These are phyloP conservation scores for Saturnispora besseyi DNA, from an alignment of 805 yeast genomes.

Conservation along the genomic window DNA sequence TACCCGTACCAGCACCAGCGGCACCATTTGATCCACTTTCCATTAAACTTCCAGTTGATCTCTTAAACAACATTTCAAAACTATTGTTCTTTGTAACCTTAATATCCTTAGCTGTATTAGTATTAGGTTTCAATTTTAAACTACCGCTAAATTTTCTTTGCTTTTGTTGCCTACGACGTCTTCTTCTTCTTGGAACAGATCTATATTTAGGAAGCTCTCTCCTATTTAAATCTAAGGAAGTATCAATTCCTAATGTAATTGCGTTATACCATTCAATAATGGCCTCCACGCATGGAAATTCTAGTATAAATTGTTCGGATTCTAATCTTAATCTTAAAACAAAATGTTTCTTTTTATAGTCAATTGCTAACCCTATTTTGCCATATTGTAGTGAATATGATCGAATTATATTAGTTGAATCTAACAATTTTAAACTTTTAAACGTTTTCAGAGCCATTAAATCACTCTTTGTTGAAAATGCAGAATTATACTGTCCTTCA, in stretches of 20 bases:
- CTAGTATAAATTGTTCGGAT: constrained; percentile 68
- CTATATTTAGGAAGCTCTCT: constrained; percentile 70
- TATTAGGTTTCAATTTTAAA: neutral
- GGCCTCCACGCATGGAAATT: constrained; percentile 51
- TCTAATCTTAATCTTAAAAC: constrained; percentile 74
- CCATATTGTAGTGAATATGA: constrained; percentile 81
- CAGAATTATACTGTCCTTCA: constrained; percentile 19
- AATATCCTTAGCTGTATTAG: neutral
- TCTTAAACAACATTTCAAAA: constrained; percentile 16
- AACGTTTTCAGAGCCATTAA: constrained; percentile 18
- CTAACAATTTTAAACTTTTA: constrained; percentile 21
- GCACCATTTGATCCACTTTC: neutral
- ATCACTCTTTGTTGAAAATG: constrained; percentile 23
- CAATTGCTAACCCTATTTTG: constrained; percentile 75
- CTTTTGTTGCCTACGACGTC: constrained; percentile 29
- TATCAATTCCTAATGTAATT: constrained; percentile 65
- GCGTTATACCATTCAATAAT: constrained; percentile 75
- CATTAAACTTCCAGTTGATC: neutral
- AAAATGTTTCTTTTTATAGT: constrained; percentile 61
- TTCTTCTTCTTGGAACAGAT: constrained; percentile 70
- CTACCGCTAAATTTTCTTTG: constrained; percentile 1
- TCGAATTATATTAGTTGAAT: constrained; percentile 35
- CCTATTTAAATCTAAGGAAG: constrained; percentile 64
- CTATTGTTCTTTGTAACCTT: constrained; percentile 7
- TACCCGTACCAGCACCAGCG: neutral